A percentile compares a stretch with the other conserved stretches of the same genome.
Evolutionary conservation across 2,329 filamentous ascomycete species (phyloP).

Genomic region (Aspergillus carbonarius): DNA sequence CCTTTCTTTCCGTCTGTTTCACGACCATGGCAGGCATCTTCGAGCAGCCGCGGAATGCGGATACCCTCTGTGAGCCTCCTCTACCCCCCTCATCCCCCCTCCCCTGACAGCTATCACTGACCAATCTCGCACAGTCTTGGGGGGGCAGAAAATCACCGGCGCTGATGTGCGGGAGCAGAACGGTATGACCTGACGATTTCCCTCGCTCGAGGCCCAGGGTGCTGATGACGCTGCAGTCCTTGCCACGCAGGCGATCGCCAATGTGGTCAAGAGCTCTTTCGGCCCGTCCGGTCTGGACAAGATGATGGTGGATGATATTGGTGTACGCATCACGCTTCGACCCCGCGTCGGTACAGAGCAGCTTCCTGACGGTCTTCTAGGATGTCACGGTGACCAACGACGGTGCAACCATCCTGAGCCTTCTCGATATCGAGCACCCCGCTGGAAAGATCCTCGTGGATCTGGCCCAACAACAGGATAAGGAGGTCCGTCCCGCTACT

Average conservation of each 20-base stretch:
- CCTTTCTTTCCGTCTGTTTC: conserved; percentile 19
- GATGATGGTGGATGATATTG: conserved; percentile 99
- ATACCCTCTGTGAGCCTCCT: conserved; percentile 71
- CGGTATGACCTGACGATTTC: conserved; percentile 54
- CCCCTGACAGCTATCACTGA: conserved; percentile 27
- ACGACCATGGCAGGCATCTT: conserved; percentile 86
- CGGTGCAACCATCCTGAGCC: conserved; percentile 90
- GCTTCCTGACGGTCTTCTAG: conserved; percentile 43
- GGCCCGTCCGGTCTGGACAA: conserved; percentile 96
- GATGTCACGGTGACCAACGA: conserved; percentile 99
- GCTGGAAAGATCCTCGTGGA: conserved; percentile 98
- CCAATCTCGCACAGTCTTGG: conserved; percentile 64
- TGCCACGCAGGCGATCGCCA: conserved; percentile 94
- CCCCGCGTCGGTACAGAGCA: conserved; percentile 18
- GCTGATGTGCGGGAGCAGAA: conserved; percentile 97
- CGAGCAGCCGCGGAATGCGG: conserved; percentile 85
- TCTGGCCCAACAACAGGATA: conserved; percentile 96
- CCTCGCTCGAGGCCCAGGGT: not conserved
- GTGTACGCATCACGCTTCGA: conserved; percentile 56
- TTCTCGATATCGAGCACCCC: conserved; percentile 96
- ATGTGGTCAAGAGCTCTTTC: conserved; percentile 98
- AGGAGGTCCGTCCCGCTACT: conserved; percentile 58
- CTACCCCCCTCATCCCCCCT: not conserved
- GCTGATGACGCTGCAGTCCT: conserved; percentile 60
- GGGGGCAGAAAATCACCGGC: conserved; percentile 95